phyloP scores from a whole-genome alignment of 2,329 filamentous ascomycete species.

The Sporothrix variecibatus region DNA sequence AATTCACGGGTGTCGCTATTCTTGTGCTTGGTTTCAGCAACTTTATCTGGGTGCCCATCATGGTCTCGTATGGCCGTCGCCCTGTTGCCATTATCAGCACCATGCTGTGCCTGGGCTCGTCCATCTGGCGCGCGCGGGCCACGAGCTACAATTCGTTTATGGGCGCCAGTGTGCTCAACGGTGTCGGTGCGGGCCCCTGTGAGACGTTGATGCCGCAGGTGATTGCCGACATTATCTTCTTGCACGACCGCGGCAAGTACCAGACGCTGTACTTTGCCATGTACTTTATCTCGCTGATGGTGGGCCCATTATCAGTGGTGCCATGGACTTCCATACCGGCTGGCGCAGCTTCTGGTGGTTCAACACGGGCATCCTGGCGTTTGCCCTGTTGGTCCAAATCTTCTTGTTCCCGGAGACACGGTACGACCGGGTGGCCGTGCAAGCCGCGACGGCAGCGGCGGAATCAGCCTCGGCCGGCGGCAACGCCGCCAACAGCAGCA shows the following conservation, averaged over 20 bases:
- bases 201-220: conserved; percentile 64
- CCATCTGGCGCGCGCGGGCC: conserved; percentile 57
- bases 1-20: conserved; percentile 52
- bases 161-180: conserved; percentile 63
- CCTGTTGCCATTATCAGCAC: conserved; percentile 49
- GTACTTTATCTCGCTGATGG: conserved; percentile 64
- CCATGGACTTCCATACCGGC: conserved; percentile 60
- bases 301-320: conserved; percentile 45
- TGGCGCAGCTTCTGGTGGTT: conserved; percentile 69
- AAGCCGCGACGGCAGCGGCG: conserved; percentile 28
- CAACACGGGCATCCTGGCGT: conserved; percentile 56
- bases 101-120: conserved; percentile 47
- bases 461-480: neutral
- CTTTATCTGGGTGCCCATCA: conserved; percentile 53
- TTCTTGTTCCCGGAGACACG: conserved; percentile 66
- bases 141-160: conserved; percentile 63
- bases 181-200: conserved; percentile 62
- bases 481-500: conserved; percentile 3
- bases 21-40: conserved; percentile 53
- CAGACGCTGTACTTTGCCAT: conserved; percentile 57
- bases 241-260: conserved; percentile 64
- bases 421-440: conserved; percentile 48
- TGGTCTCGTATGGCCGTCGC: conserved; percentile 50
- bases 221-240: conserved; percentile 66
- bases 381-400: conserved; percentile 53